Evolutionary conservation across 225 moss, liverwort and hornwort species (phyloP).

Genomic region (Polytrichum commune): DNA sequence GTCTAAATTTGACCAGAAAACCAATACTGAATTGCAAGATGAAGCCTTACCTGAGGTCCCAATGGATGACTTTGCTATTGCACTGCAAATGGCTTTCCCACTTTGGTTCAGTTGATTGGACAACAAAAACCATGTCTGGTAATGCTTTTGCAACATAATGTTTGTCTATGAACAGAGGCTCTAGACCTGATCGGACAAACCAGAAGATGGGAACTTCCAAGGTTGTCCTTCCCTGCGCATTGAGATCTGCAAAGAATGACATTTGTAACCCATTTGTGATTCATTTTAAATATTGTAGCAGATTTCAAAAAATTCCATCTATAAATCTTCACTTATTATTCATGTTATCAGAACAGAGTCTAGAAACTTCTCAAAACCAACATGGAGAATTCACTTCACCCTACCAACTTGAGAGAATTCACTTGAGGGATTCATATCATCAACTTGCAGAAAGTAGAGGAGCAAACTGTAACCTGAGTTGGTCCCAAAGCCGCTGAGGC

Average conservation of each 20-base stretch:
- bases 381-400: too few relatives aligned
- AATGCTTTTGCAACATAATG: slow-evolving; percentile 90
- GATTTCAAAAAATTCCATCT: too few relatives aligned
- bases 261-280: not conserved
- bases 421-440: too few relatives aligned
- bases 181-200: slow-evolving; percentile 79
- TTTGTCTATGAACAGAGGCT: slow-evolving; percentile 88
- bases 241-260: slow-evolving; percentile 35
- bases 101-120: slow-evolving; percentile 64
- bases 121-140: slow-evolving; percentile 94
- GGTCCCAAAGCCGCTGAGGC: slow-evolving; percentile 42
- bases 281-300: too few relatives aligned
- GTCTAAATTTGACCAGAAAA: too few relatives aligned
- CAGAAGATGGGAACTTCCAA: slow-evolving; percentile 95
- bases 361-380: too few relatives aligned
- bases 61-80: slow-evolving; percentile 79
- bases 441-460: too few relatives aligned
- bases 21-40: not conserved
- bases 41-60: slow-evolving; percentile 73
- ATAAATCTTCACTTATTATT: too few relatives aligned
- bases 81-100: slow-evolving; percentile 99
- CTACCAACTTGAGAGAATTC: too few relatives aligned
- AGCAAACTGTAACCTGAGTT: slow-evolving; percentile 28
- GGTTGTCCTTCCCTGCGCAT: slow-evolving; percentile 36
- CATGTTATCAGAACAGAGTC: too few relatives aligned